These are phyloP conservation scores for Lepraria neglecta DNA, from an alignment of 495 filamentous ascomycete species.

Conservation along the genomic window DNA sequence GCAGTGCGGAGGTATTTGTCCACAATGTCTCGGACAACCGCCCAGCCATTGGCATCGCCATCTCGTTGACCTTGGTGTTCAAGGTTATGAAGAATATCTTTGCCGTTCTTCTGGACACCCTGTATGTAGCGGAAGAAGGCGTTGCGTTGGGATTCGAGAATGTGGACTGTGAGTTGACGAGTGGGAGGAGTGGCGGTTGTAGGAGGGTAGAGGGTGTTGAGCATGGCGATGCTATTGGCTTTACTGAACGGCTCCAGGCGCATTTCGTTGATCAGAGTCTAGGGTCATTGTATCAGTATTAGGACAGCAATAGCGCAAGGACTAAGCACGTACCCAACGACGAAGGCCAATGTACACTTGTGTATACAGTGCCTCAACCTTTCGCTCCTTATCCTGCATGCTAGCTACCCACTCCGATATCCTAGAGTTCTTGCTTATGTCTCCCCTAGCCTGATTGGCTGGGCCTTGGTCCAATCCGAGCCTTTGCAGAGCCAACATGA, in stretches of 20 bases:
- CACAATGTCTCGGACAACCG: constrained; percentile 46
- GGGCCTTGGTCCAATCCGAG: constrained; percentile 39
- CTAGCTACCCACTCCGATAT: constrained; percentile 50
- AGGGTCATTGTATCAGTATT: constrained; percentile 12
- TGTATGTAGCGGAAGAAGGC: constrained; percentile 63
- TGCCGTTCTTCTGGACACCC: constrained; percentile 53
- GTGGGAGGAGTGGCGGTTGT: constrained; percentile 42
- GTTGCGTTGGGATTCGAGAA: constrained; percentile 54
- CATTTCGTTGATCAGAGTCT: constrained; percentile 68
- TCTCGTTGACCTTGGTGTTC: constrained; percentile 46
- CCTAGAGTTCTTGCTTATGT: constrained; percentile 42
- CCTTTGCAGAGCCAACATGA: constrained; percentile 41
- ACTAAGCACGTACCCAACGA: constrained; percentile 53
- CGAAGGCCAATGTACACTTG: constrained; percentile 61
- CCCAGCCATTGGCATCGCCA: constrained; percentile 53
- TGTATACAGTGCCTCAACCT: constrained; percentile 57
- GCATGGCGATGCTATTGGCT: constrained; percentile 65
- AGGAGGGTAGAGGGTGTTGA: constrained; percentile 70
- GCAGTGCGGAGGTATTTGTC: constrained; percentile 55
- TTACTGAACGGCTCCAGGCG: constrained; percentile 58
- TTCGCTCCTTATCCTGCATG: constrained; percentile 49
- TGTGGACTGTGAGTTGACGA: constrained; percentile 47
- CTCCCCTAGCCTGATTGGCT: constrained; percentile 36
- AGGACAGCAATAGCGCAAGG: constrained; percentile 21
- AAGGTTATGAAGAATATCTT: constrained; percentile 48